phyloP scores from a whole-genome alignment of 2,329 filamentous ascomycete genomes.

The Botrytis fabae region DNA sequence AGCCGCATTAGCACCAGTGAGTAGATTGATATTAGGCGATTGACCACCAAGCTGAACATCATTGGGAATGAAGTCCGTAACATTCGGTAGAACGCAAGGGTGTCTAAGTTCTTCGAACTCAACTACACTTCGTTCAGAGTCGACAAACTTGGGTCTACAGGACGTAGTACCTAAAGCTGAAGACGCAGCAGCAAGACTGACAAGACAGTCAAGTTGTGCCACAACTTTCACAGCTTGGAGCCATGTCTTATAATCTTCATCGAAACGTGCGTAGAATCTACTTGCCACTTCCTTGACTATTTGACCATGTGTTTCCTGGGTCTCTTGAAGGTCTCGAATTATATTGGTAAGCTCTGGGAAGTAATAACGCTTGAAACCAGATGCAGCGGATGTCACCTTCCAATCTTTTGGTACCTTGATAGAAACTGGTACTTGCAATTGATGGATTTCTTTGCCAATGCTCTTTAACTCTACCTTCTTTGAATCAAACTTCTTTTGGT shows the following conservation, averaged over 20 bases:
- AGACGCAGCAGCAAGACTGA: slow-evolving; percentile 89
- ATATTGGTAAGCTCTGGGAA: slow-evolving; percentile 78
- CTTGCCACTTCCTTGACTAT: slow-evolving; percentile 83
- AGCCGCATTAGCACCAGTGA: slow-evolving; percentile 95
- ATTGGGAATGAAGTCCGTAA: slow-evolving; percentile 95
- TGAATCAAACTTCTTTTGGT: slow-evolving; percentile 72
- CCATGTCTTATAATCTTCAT: slow-evolving; percentile 83
- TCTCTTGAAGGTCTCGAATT: slow-evolving; percentile 86
- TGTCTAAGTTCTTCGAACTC: slow-evolving; percentile 92
- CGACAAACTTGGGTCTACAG: slow-evolving; percentile 85
- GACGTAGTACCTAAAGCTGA: slow-evolving; percentile 79
- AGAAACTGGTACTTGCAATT: slow-evolving; percentile 84
- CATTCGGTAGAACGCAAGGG: slow-evolving; percentile 87
- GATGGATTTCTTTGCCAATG: slow-evolving; percentile 95
- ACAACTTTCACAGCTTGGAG: slow-evolving; percentile 86
- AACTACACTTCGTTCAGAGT: slow-evolving; percentile 81
- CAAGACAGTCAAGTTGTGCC: slow-evolving; percentile 89
- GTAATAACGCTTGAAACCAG: slow-evolving; percentile 90
- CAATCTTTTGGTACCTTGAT: slow-evolving; percentile 83
- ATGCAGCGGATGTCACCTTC: slow-evolving; percentile 95
- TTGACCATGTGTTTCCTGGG: slow-evolving; percentile 89
- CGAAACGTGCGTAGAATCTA: slow-evolving; percentile 84
- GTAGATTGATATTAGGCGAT: slow-evolving; percentile 78
- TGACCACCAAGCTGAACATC: slow-evolving; percentile 84
- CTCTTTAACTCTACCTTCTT: slow-evolving; percentile 72